phyloP scores from a whole-genome alignment of 192 early-diverging fungal genomes.

The Backusella circina region DNA sequence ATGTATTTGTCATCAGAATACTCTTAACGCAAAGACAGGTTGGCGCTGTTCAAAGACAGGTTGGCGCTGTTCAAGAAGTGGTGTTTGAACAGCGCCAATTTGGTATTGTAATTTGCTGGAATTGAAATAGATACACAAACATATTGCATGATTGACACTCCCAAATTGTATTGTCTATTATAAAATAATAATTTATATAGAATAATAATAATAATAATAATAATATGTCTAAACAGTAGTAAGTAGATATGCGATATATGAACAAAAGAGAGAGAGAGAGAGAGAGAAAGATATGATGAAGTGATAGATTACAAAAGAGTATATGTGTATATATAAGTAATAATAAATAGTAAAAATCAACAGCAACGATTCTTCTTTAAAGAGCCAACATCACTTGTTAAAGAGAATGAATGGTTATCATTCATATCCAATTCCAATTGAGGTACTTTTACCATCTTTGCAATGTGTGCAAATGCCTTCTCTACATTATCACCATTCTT shows the following conservation, averaged over 20 bases:
- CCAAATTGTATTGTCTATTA: too few species aligned
- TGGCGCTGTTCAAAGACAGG: too few species aligned
- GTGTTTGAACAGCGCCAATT: too few species aligned
- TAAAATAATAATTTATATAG: not conserved
- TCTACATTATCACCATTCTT: slow-evolving; percentile 97
- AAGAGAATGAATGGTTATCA: slow-evolving; percentile 9
- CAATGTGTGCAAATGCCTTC: slow-evolving; percentile 88
- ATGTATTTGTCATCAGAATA: not conserved
- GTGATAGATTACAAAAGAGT: not conserved
- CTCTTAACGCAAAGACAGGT: too few species aligned
- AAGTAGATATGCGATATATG: not conserved
- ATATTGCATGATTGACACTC: not conserved
- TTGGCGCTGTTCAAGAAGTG: too few species aligned
- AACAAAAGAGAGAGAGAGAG: not conserved
- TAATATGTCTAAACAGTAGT: not conserved
- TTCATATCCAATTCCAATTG: slow-evolving; percentile 51
- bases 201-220: not conserved
- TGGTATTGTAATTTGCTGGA: too few species aligned
- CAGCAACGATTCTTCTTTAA: not conserved
- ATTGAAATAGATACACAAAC: not conserved
- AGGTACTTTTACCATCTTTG: slow-evolving; percentile 54
- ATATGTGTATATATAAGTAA: not conserved
- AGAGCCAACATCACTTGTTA: slow-evolving; percentile 5
- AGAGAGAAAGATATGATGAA: not conserved
- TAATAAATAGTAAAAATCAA: not conserved